phyloP scores from a whole-genome alignment of 148 eudicot genomes.

The Diospyros lotus region DNA sequence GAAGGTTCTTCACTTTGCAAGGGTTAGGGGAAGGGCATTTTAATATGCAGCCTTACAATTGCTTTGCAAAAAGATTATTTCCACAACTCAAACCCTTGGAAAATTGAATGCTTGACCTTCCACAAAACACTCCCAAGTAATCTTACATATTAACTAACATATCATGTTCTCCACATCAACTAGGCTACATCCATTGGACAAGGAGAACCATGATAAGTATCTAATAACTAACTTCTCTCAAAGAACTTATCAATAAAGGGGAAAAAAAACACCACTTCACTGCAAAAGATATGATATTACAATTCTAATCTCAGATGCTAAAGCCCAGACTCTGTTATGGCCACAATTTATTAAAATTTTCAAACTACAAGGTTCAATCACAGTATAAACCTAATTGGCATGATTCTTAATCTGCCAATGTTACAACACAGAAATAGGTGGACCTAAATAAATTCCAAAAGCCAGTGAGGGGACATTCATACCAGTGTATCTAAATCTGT shows the following conservation, averaged over 20 bases:
- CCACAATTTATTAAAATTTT: not conserved
- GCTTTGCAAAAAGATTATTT: too few species aligned
- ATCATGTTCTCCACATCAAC: not conserved
- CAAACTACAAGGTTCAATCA: not conserved
- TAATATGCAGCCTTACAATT: too few species aligned
- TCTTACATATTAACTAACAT: not conserved
- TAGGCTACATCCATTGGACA: not conserved
- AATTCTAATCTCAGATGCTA: not conserved
- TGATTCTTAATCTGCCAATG: not conserved
- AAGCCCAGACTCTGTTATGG: not conserved
- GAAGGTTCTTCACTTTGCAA: too few species aligned
- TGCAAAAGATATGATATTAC: not conserved
- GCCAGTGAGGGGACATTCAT: slow-evolving; percentile 22
- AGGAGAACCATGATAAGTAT: not conserved
- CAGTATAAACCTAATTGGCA: not conserved
- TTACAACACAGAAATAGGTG: not conserved
- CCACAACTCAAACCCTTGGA: too few species aligned
- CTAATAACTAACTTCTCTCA: not conserved
- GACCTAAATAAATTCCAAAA: not conserved
- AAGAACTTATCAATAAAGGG: not conserved
- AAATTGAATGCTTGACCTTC: too few species aligned
- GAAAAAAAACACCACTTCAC: not conserved
- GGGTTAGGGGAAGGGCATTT: too few species aligned
- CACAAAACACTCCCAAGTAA: too few species aligned
- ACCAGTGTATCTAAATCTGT: slow-evolving; percentile 98